These are phyloP conservation scores for Porphyra umbilicalis DNA, from an alignment of 31 red algal genomes.

Conservation along the genomic window DNA sequence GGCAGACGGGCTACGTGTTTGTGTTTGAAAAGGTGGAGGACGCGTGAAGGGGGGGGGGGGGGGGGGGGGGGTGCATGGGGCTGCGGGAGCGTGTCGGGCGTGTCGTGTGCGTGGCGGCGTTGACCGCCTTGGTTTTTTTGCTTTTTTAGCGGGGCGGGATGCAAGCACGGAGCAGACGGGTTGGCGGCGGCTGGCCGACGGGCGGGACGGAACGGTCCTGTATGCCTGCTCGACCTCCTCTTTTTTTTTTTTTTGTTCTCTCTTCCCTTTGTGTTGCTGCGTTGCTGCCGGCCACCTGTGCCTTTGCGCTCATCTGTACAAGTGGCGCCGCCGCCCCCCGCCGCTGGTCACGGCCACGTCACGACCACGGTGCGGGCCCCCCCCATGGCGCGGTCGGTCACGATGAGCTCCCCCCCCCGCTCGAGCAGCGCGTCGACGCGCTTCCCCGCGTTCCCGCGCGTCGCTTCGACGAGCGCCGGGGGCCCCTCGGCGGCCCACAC, in stretches of 20 bases:
- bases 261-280: too few species aligned
- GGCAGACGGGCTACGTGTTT: not conserved
- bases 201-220: too few species aligned
- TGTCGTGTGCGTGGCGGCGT: not conserved
- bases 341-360: not conserved
- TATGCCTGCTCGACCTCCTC: too few species aligned
- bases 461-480: not conserved
- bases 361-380: not conserved
- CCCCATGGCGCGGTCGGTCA: not conserved
- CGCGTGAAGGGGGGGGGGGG: not conserved
- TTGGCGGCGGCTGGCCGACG: too few species aligned
- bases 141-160: too few species aligned
- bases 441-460: not conserved
- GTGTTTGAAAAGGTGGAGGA: not conserved
- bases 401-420: not conserved
- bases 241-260: too few species aligned
- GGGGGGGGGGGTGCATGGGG: not conserved
- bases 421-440: not conserved
- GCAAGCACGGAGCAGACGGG: too few species aligned
- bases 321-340: too few species aligned
- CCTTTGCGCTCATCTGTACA: too few species aligned
- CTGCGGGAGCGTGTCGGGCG: too few species aligned
- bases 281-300: too few species aligned
- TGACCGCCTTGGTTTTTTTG: too few species aligned
- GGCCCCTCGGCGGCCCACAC: not conserved